Conservation (phyloP, 148 eudicot species). For the Pharnaceum exiguum region DNA sequence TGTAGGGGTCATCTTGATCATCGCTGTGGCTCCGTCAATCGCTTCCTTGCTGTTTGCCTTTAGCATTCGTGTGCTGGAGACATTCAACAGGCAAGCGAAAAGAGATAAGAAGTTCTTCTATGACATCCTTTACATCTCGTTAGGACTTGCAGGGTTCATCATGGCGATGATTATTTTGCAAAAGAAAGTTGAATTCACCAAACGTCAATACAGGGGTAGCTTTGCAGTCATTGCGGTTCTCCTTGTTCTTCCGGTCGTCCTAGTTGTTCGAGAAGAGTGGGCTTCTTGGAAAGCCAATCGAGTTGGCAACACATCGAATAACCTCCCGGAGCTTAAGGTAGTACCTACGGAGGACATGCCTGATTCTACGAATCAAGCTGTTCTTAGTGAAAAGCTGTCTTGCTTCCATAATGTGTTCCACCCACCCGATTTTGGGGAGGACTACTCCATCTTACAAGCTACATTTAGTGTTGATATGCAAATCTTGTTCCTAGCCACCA, state of each 20-base stretch:
- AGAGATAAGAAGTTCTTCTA: conserved; percentile 24
- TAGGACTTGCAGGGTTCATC: conserved; percentile 20
- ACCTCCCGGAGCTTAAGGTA: conserved; percentile 11
- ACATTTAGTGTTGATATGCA: conserved; percentile 30
- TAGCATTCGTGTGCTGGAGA: conserved; percentile 20
- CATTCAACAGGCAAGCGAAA: conserved; percentile 7
- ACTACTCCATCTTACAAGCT: conserved; percentile 27
- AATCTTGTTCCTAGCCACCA: conserved; percentile 23
- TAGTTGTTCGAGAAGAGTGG: conserved; percentile 22
- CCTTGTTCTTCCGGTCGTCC: conserved; percentile 17
- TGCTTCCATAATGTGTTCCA: conserved; percentile 17
- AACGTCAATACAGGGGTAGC: conserved; percentile 16
- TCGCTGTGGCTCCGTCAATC: conserved; percentile 24
- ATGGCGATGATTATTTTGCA: conserved; percentile 16
- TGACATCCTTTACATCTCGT: conserved; percentile 16
- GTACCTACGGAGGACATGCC: background rate
- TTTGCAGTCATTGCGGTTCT: conserved; percentile 23
- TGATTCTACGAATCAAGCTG: background rate
- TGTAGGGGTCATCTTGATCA: conserved; percentile 23
- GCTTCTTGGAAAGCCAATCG: conserved; percentile 12
- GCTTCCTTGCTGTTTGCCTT: conserved; percentile 19
- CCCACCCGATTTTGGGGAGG: conserved; percentile 24
- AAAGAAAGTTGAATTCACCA: conserved; percentile 16
- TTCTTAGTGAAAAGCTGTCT: background rate
- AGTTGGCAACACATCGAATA: background rate